Percentiles rank a stretch among this genome's conserved stretches.
Conservation (phyloP, 225 moss, liverwort and hornwort genomes). For the Thuidium tamariscinum region DNA sequence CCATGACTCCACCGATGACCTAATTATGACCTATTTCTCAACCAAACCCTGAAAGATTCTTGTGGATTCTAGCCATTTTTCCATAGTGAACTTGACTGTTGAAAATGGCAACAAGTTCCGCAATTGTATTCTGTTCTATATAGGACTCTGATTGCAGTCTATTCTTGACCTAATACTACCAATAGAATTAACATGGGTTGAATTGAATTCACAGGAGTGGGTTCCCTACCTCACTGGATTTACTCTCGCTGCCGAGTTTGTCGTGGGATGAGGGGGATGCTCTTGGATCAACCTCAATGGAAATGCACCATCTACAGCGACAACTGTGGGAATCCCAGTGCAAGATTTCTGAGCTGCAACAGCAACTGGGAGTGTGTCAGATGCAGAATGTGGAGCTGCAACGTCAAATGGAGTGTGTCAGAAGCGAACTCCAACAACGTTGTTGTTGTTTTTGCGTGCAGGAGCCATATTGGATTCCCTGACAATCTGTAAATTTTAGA, state of each 20-base stretch:
- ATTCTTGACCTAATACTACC: not conserved
- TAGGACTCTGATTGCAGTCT: no score
- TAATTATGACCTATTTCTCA: no score
- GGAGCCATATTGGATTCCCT: no score
- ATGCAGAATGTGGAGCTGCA: not conserved
- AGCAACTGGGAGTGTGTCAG: not conserved
- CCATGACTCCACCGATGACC: no score
- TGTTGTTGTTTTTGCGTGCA: no score
- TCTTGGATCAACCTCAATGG: not conserved
- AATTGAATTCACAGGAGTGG: not conserved
- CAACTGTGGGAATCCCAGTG: not conserved
- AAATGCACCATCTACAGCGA: not conserved
- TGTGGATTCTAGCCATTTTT: no score
- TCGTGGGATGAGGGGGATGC: not conserved
- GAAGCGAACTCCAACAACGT: not conserved
- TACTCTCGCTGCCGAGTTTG: not conserved
- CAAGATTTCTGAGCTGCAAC: not conserved
- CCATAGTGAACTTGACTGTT: no score
- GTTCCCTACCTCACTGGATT: not conserved
- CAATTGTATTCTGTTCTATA: no score
- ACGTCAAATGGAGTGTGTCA: no score
- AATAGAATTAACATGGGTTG: not conserved
- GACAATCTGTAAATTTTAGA: not conserved
- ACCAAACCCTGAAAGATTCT: no score
- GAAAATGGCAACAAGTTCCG: no score